Evolutionary conservation across 2,329 filamentous ascomycete genomes (phyloP).

Genomic region (Onygenales sp.): DNA sequence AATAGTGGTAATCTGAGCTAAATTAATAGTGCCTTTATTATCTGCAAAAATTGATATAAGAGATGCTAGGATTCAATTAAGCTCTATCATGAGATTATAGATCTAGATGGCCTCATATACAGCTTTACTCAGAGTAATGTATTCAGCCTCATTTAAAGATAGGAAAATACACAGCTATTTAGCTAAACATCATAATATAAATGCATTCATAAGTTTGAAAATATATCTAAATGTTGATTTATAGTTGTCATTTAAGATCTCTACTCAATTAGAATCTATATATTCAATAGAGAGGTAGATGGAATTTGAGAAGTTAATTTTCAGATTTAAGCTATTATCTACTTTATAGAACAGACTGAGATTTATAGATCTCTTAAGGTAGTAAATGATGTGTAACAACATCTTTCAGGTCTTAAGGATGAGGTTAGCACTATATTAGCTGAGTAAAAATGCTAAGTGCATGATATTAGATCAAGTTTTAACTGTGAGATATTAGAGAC

Average conservation of each 20-base stretch:
- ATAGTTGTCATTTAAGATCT: not conserved
- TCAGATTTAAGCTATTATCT: too few relatives aligned
- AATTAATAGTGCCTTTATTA: constrained; percentile 6
- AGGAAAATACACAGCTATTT: constrained; percentile 8
- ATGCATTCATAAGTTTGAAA: constrained; percentile 4
- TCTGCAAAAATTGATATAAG: constrained; percentile 2
- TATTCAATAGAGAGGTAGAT: not conserved
- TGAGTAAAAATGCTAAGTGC: rapidly evolving
- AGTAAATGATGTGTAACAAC: too few relatives aligned
- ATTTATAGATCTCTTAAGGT: too few relatives aligned
- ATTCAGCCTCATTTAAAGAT: constrained; percentile 12
- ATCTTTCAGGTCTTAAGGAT: too few relatives aligned
- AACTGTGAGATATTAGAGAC: not conserved
- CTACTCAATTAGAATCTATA: not conserved
- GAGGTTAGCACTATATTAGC: too few relatives aligned
- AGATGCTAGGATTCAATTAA: not conserved
- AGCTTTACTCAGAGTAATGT: constrained; percentile 6
- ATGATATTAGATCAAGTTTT: not conserved
- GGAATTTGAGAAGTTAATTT: too few relatives aligned
- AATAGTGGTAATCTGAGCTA: constrained; percentile 5
- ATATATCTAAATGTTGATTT: constrained; percentile 7
- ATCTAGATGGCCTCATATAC: constrained; percentile 6
- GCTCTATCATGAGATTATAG: constrained; percentile 6
- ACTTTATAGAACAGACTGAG: too few relatives aligned
- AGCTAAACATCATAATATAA: constrained; percentile 8